These are phyloP conservation scores for Calcarisporium arbuscula DNA, from an alignment of 2,329 filamentous ascomycete species.

Conservation along the genomic window DNA sequence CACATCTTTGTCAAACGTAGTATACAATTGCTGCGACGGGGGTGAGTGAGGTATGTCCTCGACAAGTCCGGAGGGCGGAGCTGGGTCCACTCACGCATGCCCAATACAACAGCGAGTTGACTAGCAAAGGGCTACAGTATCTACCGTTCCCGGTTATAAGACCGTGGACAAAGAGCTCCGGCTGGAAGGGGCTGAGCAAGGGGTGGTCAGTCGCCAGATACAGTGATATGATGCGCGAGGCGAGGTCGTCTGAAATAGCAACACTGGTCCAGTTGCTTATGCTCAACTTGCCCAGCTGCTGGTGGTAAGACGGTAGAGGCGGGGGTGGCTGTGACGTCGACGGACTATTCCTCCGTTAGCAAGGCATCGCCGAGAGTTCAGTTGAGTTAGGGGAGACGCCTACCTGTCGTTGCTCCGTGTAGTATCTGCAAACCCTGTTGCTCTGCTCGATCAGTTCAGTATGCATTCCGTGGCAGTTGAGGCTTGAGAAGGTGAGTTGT, in stretches of 20 bases:
- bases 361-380: no score
- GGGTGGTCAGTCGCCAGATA: slow-evolving; percentile 33
- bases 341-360: no score
- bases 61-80: no score
- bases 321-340: no score
- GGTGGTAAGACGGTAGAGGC: no score
- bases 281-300: slow-evolving; percentile 20
- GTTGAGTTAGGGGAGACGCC: neutral
- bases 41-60: slow-evolving; percentile 3
- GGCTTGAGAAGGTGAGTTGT: no score
- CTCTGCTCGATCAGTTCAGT: neutral
- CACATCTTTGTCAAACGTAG: slow-evolving; percentile 19
- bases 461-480: neutral
- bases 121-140: slow-evolving; percentile 25
- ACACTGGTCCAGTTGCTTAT: slow-evolving; percentile 29
- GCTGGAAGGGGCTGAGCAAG: slow-evolving; percentile 28
- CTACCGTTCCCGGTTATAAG: slow-evolving; percentile 16
- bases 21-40: slow-evolving; percentile 29
- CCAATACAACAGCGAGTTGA: slow-evolving; percentile 27
- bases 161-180: slow-evolving; percentile 26
- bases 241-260: slow-evolving; percentile 19
- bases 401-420: neutral
- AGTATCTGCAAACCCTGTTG: neutral
- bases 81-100: slow-evolving; percentile 22
- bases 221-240: slow-evolving; percentile 26